Percentiles rank a stretch among this genome's conserved stretches.
Evolutionary conservation across 2,329 filamentous ascomycete genomes (phyloP).

Genomic region (Aspergillus pseudoglaucus): DNA sequence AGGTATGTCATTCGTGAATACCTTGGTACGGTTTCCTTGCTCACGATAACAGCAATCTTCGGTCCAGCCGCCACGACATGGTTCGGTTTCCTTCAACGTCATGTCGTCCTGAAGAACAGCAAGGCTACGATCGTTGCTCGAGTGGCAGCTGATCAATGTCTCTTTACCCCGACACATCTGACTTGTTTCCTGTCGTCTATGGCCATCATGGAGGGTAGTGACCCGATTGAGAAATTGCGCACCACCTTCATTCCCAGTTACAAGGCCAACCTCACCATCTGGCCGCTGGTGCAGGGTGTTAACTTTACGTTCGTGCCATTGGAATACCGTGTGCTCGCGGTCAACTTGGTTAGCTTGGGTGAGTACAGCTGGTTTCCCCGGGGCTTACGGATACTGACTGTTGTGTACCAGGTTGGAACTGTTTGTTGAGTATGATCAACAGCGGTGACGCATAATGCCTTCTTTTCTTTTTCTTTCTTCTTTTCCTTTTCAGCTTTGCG

Average conservation of each 20-base stretch:
- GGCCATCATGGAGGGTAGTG: conserved; percentile 69
- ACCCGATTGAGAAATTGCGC: conserved; percentile 62
- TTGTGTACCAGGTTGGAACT: conserved; percentile 48
- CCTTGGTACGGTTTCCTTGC: conserved; percentile 1
- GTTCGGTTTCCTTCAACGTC: conserved; percentile 71
- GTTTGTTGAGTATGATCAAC: conserved; percentile 52
- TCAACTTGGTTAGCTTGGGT: conserved; percentile 73
- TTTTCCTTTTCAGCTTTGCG: no score
- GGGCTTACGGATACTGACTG: conserved; percentile 9
- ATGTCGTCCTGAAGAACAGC: conserved; percentile 58
- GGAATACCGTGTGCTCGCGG: conserved; percentile 75
- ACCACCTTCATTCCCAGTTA: conserved; percentile 66
- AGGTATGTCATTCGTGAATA: conserved; percentile 26
- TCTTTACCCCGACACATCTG: conserved; percentile 82
- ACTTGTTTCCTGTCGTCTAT: conserved; percentile 75
- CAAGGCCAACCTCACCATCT: conserved; percentile 78
- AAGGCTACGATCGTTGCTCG: conserved; percentile 69
- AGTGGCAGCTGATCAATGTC: conserved; percentile 70
- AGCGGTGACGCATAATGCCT: conserved; percentile 33
- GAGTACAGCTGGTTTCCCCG: conserved; percentile 21
- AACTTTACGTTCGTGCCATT: conserved; percentile 87
- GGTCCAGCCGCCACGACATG: conserved; percentile 81
- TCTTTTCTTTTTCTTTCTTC: background rate
- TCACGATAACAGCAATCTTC: conserved; percentile 56
- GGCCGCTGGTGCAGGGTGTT: conserved; percentile 75